A percentile compares a stretch with the other conserved stretches of the same genome.
phyloP scores from a whole-genome alignment of 345 rosid genomes.

The Ceriops zippeliana region DNA sequence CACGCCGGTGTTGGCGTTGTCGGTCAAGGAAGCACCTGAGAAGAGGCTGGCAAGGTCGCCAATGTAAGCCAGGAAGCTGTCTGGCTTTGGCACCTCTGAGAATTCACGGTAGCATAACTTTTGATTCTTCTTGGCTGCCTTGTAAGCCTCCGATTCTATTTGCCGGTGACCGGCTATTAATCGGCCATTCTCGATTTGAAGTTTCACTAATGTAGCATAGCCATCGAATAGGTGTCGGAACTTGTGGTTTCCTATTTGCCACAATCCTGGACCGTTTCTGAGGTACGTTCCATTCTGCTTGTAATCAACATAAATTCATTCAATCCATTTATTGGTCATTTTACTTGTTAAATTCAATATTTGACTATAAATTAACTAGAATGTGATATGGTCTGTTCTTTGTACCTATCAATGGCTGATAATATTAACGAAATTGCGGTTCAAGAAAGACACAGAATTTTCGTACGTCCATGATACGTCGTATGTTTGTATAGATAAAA shows the following conservation, averaged over 20 bases:
- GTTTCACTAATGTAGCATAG: constrained; percentile 71
- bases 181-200: constrained; percentile 61
- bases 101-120: constrained; percentile 82
- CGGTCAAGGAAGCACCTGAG: constrained; percentile 86
- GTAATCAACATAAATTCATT: constrained; percentile 3
- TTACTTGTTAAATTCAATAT: background rate
- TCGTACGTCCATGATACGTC: too few species aligned
- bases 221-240: constrained; percentile 98
- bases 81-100: constrained; percentile 71
- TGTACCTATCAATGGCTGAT: too few species aligned
- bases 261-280: constrained; percentile 89
- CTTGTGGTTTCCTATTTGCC: constrained; percentile 74
- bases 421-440: too few species aligned
- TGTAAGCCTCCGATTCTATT: constrained; percentile 79
- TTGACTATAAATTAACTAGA: too few species aligned
- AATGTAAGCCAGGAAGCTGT: constrained; percentile 58
- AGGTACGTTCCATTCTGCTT: constrained; percentile 91
- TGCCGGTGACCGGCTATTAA: constrained; percentile 74
- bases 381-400: too few species aligned
- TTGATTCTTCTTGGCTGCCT: constrained; percentile 68
- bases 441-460: too few species aligned
- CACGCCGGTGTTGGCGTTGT: constrained; percentile 91
- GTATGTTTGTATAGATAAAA: too few species aligned
- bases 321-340: background rate
- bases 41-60: constrained; percentile 66